Conservation (phyloP, 306 rosid species). For the Oemleria cerasiformis region DNA sequence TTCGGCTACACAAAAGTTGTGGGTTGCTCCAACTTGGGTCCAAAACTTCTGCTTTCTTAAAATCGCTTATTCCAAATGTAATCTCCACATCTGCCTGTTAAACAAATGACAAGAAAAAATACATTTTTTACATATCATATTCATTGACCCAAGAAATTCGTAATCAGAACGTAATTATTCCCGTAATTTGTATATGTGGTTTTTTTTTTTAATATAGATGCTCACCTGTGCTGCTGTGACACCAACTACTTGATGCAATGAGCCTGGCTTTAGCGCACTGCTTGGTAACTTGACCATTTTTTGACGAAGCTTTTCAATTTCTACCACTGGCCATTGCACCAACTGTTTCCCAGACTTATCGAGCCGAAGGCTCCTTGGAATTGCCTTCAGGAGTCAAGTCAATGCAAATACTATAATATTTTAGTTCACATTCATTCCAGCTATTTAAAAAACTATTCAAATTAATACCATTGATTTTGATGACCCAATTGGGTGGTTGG, state of each 20-base stretch:
- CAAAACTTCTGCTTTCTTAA: slow-evolving; percentile 43
- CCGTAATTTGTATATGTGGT: no score
- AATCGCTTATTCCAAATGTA: slow-evolving; percentile 40
- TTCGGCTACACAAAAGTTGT: slow-evolving; percentile 47
- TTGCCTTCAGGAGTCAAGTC: slow-evolving; percentile 50
- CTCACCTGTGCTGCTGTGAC: slow-evolving; percentile 56
- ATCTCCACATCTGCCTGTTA: slow-evolving; percentile 73
- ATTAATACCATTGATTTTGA: no score
- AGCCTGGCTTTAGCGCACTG: slow-evolving; percentile 46
- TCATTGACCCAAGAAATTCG: no score
- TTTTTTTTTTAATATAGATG: no score
- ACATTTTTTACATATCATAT: no score
- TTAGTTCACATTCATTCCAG: not conserved
- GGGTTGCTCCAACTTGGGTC: slow-evolving; percentile 49
- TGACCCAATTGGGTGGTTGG: no score
- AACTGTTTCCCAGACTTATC: slow-evolving; percentile 60
- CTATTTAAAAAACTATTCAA: no score
- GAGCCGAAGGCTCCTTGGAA: slow-evolving; percentile 74
- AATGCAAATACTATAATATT: not conserved
- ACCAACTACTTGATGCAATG: slow-evolving; percentile 42
- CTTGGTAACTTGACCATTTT: slow-evolving; percentile 37
- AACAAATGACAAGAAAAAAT: not conserved
- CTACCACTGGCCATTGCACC: slow-evolving; percentile 71
- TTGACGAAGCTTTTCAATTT: slow-evolving; percentile 55
- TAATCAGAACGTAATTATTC: no score